These are phyloP conservation scores for Fusarium sterilihyphosum DNA, from an alignment of 2,329 filamentous ascomycete species.

Conservation along the genomic window DNA sequence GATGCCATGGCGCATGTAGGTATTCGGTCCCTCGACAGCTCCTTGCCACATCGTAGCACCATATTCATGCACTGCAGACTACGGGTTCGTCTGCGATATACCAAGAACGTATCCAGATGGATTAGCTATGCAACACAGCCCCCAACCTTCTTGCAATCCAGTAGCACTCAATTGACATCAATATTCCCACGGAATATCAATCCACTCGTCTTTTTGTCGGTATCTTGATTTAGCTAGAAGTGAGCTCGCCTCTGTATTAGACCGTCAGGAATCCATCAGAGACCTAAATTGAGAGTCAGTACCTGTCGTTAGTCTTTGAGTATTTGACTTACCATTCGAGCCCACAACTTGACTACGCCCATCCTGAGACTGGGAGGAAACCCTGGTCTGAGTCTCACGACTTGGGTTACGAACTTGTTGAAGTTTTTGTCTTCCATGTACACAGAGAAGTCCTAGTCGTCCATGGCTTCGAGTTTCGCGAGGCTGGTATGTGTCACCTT, in stretches of 20 bases:
- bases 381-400: not conserved
- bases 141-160: not conserved
- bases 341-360: not conserved
- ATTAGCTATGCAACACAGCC: not conserved
- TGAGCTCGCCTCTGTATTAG: not conserved
- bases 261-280: not conserved
- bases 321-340: not conserved
- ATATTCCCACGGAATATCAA: not conserved
- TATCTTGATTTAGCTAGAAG: not conserved
- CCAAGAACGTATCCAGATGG: not conserved
- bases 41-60: not conserved
- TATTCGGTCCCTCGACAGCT: not conserved
- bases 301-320: not conserved
- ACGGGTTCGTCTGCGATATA: not conserved
- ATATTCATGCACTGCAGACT: no score
- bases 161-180: not conserved
- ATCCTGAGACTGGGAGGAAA: not conserved
- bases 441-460: not conserved
- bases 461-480: not conserved
- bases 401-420: not conserved
- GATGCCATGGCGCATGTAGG: no score
- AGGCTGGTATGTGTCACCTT: not conserved
- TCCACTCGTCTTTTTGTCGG: not conserved
- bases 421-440: not conserved
- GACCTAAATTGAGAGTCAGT: not conserved